A percentile compares a stretch with the other conserved stretches of the same genome.
phyloP scores from a whole-genome alignment of 441 rosid species.

The Theobroma grandiflorum region DNA sequence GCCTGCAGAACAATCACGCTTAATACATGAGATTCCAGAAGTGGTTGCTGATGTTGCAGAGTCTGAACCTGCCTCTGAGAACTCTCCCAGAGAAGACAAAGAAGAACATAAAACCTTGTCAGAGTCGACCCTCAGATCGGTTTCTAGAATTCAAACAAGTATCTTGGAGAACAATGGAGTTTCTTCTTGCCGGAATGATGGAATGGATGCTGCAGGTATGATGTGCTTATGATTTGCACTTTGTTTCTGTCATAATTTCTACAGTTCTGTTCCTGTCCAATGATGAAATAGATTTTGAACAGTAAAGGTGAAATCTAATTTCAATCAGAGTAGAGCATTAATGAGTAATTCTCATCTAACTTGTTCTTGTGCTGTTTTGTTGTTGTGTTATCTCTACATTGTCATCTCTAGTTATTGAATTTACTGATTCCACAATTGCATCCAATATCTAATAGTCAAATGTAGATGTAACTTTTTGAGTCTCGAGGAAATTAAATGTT shows the following conservation, averaged over 20 bases:
- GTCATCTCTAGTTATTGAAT: background rate
- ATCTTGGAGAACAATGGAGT: conserved; percentile 20
- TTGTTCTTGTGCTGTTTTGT: background rate
- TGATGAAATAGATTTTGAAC: background rate
- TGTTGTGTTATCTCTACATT: background rate
- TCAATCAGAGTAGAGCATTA: background rate
- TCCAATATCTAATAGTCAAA: background rate
- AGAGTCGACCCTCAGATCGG: background rate
- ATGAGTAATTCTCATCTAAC: background rate
- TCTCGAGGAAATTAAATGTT: background rate
- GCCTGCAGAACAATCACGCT: conserved; percentile 53
- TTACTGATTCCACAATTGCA: background rate
- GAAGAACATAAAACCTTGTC: conserved; percentile 9
- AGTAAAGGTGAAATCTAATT: background rate
- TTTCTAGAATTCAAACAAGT: background rate
- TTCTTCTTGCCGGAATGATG: conserved; percentile 4
- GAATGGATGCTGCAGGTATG: conserved; percentile 36
- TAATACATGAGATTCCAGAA: conserved; percentile 51
- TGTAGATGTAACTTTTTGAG: background rate
- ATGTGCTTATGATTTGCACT: conserved; percentile 4
- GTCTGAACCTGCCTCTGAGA: conserved; percentile 30
- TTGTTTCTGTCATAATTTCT: background rate
- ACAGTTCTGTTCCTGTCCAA: background rate
- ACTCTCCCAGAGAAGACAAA: conserved; percentile 25
- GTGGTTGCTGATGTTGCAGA: conserved; percentile 48